Evolutionary conservation across 441 rosid genomes (phyloP).

Genomic region (Kokia cookei): DNA sequence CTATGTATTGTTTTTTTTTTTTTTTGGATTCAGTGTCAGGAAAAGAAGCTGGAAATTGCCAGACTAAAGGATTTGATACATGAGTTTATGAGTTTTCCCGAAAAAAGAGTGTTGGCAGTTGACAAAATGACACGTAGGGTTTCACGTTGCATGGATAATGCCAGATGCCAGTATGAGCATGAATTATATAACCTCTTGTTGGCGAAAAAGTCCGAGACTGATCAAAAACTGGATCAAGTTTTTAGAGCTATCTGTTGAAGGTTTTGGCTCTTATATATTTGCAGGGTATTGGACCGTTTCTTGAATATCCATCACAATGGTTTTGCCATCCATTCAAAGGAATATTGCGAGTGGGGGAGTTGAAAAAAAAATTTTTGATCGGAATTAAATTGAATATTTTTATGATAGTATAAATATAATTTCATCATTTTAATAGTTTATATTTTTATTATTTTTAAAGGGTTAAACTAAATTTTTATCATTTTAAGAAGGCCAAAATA

Average conservation of each 20-base stretch:
- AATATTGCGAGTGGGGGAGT: too few species aligned
- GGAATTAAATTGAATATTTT: too few species aligned
- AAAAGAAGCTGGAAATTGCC: not conserved
- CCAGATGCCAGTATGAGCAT: not conserved
- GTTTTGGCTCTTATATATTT: not conserved
- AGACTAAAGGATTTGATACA: not conserved
- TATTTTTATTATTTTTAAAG: too few species aligned
- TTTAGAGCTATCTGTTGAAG: not conserved
- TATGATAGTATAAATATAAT: too few species aligned
- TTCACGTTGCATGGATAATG: not conserved
- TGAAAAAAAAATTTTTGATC: too few species aligned
- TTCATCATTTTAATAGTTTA: too few species aligned
- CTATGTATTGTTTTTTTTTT: not conserved
- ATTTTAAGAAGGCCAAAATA: too few species aligned
- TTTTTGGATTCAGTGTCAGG: not conserved
- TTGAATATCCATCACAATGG: not conserved
- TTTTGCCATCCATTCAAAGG: not conserved
- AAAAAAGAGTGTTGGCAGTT: constrained; percentile 17
- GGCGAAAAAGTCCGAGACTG: not conserved
- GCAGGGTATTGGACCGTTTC: not conserved
- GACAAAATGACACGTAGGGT: constrained; percentile 20
- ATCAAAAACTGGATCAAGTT: not conserved
- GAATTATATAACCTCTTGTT: not conserved
- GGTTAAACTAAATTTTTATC: too few species aligned
- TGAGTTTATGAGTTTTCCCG: constrained; percentile 15